Percentiles rank a stretch among this genome's conserved stretches.
Conservation (phyloP, 768 basidiomycete species). For the Amanita exitialis region DNA sequence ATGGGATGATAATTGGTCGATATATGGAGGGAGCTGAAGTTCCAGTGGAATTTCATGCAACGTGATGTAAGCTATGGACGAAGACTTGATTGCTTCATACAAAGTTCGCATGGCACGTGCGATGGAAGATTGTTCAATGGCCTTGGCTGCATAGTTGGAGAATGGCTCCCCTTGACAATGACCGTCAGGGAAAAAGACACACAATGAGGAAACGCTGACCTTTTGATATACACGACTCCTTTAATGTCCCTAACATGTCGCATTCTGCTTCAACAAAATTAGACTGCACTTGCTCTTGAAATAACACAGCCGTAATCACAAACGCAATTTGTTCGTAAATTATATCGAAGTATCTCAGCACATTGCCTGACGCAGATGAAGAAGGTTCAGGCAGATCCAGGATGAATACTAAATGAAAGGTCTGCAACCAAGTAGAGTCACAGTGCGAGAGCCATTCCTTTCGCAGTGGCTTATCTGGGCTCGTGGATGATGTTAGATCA, state of each 20-base stretch:
- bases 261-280: conserved; percentile 84
- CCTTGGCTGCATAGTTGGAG: conserved; percentile 41
- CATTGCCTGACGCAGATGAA: conserved; percentile 68
- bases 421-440: conserved; percentile 48
- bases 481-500: conserved; percentile 16
- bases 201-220: conserved; percentile 26
- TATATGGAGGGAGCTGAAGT: conserved; percentile 76
- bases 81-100: conserved; percentile 69
- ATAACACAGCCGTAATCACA: conserved; percentile 84
- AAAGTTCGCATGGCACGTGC: conserved; percentile 73
- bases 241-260: conserved; percentile 55
- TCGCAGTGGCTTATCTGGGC: conserved; percentile 17
- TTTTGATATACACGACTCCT: conserved; percentile 60
- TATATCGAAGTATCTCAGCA: conserved; percentile 73
- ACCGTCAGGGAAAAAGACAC: conserved; percentile 6
- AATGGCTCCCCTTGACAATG: conserved; percentile 46
- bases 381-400: conserved; percentile 87
- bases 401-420: conserved; percentile 81
- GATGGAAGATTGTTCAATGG: conserved; percentile 59
- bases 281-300: conserved; percentile 79
- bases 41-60: conserved; percentile 76
- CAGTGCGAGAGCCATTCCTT: conserved; percentile 23
- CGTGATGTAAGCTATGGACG: conserved; percentile 67
- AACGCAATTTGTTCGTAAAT: conserved; percentile 88
- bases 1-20: conserved; percentile 61